These are phyloP conservation scores for Suillus plorans DNA, from an alignment of 768 basidiomycete species.

Conservation along the genomic window DNA sequence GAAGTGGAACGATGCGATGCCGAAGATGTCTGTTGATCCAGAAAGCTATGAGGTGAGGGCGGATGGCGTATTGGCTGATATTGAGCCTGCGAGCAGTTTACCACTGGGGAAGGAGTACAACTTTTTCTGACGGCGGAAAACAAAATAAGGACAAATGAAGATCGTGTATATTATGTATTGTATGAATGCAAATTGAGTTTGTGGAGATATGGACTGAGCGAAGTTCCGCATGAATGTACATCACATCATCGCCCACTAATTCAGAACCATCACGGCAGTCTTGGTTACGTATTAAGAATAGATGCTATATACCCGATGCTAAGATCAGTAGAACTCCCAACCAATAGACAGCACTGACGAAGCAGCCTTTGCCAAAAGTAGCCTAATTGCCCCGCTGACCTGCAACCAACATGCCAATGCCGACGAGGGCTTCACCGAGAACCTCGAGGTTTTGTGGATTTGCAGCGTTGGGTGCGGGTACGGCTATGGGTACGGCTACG, in stretches of 20 bases:
- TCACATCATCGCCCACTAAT: neutral
- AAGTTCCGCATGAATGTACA: neutral
- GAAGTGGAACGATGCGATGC: slow-evolving; percentile 88
- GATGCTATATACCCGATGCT: neutral
- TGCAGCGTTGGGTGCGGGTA: neutral
- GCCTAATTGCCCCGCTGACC: neutral
- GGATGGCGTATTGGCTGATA: slow-evolving; percentile 74
- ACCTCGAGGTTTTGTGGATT: neutral
- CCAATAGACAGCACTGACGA: neutral
- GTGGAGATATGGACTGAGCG: neutral
- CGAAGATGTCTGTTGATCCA: slow-evolving; percentile 86
- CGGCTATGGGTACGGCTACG: neutral
- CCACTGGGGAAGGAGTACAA: slow-evolving; percentile 77
- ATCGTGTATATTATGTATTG: slow-evolving; percentile 4
- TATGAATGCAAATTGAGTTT: neutral
- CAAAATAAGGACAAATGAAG: slow-evolving; percentile 1
- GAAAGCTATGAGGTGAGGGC: slow-evolving; percentile 86
- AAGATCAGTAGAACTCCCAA: neutral
- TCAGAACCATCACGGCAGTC: slow-evolving; percentile 1
- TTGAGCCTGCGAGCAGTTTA: slow-evolving; percentile 67
- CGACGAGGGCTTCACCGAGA: neutral
- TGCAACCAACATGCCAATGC: neutral
- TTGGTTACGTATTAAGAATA: neutral
- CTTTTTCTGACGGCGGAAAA: slow-evolving; percentile 55
- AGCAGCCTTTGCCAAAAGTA: neutral